These are phyloP conservation scores for Penicillium sp. DNA, from an alignment of 2,329 filamentous ascomycete genomes.

Conservation along the genomic window DNA sequence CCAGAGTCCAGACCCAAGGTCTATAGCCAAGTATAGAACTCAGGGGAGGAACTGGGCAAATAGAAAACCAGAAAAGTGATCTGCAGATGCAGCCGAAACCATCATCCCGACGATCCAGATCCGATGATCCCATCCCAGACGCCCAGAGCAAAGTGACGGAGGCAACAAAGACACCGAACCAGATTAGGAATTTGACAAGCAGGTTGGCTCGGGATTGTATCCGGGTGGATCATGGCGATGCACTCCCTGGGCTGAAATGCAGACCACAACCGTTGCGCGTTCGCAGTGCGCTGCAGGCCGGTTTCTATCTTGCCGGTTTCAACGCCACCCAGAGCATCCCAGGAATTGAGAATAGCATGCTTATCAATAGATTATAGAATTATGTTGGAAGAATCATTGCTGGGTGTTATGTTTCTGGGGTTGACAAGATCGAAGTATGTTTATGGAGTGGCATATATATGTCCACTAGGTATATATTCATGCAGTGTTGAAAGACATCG, in stretches of 20 bases:
- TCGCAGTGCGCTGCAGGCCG: conserved; percentile 16
- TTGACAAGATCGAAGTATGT: too few species aligned
- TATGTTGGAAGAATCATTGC: too few species aligned
- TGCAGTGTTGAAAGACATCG: too few species aligned
- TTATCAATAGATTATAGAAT: conserved; percentile 19
- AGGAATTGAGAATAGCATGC: conserved; percentile 17
- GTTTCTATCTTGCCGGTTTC: conserved; percentile 17
- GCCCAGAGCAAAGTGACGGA: background rate
- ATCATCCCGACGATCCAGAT: conserved; percentile 4
- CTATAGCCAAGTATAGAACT: background rate
- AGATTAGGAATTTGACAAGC: conserved; percentile 4
- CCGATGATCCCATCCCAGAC: background rate
- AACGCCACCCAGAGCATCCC: conserved; percentile 20
- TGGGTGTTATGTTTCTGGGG: too few species aligned
- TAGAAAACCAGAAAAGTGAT: conserved; percentile 1
- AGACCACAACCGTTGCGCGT: conserved; percentile 14
- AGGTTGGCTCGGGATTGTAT: background rate
- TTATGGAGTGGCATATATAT: too few species aligned
- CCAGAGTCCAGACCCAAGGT: background rate
- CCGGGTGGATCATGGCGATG: conserved; percentile 1
- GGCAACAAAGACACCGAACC: conserved; percentile 2
- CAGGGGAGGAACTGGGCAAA: background rate
- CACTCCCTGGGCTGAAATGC: conserved; percentile 3
- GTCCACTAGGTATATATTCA: too few species aligned
- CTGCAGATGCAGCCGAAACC: conserved; percentile 11